Base-by-base conservation (phyloP, 768 basidiomycete species). In the Mycena olivaceomarginata region DNA sequence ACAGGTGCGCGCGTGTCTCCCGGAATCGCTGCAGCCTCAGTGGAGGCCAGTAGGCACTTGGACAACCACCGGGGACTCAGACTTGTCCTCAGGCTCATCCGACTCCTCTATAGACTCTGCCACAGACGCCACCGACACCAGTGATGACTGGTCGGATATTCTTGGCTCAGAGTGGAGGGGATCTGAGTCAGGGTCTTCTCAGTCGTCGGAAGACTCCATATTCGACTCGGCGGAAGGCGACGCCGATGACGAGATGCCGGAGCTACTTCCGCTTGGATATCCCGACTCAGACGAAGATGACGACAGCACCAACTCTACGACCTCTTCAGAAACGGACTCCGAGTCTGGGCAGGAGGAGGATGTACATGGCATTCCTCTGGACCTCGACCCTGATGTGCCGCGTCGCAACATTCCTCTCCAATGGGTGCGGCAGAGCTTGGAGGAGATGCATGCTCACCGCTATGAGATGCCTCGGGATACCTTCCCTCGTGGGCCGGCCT, bases 401-500 rank as follows among this genome's bases (percentile, higher is more conserved):
- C 31, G 31, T 31, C 31, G 31, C 31, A 31, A 31, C 31, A 3
- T n/a, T n/a, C 31, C 31, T 31, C 31, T 45, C 43, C 43, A 45
- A 37, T 76, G 75, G 70, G 75, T 53, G 15, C 62, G 65, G 43
- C 64, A 57, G 20, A 43, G 40, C 9, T 4, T 71, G 45, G 75
- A 69, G 15, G 60, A 48, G 37, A 65, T 78, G 74, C 46, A 78
- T 51, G 66, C 25, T 10, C 41, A 73, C 7, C 74, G 75, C 1
- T 79, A 79, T 57, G 64, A 76, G 53, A 46, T 31, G 31, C 31
- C 31, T 31, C 31, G 31, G 31, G 31, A 31, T 31, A 31, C 31
- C 31, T 31, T 31, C 10, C 79, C 77, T 8, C 67, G 67, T 13
- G 73, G 64, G 9, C 72, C 72, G 1, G 53, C 75, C 13, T 59